Base-by-base conservation (phyloP, 2,329 filamentous ascomycete genomes). In the Fusarium sarcochroum region DNA sequence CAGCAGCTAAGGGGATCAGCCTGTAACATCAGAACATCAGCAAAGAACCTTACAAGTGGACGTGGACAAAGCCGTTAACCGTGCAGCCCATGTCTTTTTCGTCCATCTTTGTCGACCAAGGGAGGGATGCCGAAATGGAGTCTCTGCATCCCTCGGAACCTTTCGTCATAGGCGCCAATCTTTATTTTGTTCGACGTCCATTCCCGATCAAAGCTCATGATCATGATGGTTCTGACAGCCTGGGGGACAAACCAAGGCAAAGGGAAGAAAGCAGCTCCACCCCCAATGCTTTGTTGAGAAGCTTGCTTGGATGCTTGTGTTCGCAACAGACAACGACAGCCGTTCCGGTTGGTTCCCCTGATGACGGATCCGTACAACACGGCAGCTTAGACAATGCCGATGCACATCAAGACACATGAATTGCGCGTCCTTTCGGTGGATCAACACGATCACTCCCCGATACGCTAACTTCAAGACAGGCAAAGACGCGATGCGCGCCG, bases 361-460 rank as follows among this genome's bases (percentile, higher is more conserved):
- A 42, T 57, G 58, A 53, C 38, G 38, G 57, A 47, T 44, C 48
- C 47, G 49, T 45, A 34, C 42, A 57, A 68, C 60, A 66, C 41
- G 40, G 61, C 52, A 61, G 42, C 63, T 66, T 65, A 17, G 41
- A 66, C 54, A 45, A 66, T 44, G 48, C 55, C 32, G 63, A 69
- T 63, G 61, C 56, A 58, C 51, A 51, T 66, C 66, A 66, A 69
- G 40, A 54, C 42, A 58, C 58, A 65, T 69, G 61, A 67, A 69
- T 69, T 69, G 66, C 66, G 66, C 56, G 66, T 57, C 66, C 60
- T 30, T 5, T 67, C 32, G 48, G 52, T 56, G 52, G 66, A 64
- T 65, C 53, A 50, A 48, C 35, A 66, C 20, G 65, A 59, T 68
- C 32, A 30, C 32, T 57, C 50, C 62, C 47, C 51, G 61, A 69